Evolutionary conservation across 257 asterid genomes (phyloP).

Genomic region (Leonotis leonurus): DNA sequence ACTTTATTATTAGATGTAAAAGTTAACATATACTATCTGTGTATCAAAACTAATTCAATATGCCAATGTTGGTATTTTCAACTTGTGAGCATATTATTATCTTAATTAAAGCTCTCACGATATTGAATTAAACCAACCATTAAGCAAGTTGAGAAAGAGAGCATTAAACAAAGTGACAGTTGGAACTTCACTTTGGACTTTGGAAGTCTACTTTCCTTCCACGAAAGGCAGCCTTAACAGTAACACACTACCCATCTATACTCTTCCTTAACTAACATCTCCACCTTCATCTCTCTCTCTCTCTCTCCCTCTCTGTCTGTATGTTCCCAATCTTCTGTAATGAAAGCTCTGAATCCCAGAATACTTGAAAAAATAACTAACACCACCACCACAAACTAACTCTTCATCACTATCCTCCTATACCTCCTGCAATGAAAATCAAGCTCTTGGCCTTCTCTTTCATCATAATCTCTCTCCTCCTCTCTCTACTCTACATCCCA

Average conservation of each 20-base stretch:
- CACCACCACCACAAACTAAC: background rate
- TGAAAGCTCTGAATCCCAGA: background rate
- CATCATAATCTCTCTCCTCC: slow-evolving; percentile 43
- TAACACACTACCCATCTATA: slow-evolving; percentile 28
- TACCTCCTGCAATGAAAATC: slow-evolving; percentile 36
- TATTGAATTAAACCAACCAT: background rate
- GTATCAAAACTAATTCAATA: no score
- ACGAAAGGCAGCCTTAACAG: slow-evolving; percentile 53
- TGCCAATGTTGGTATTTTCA: no score
- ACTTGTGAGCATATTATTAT: no score
- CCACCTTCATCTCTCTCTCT: background rate
- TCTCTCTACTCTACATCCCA: slow-evolving; percentile 55
- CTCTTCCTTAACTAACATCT: slow-evolving; percentile 21
- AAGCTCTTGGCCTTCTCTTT: slow-evolving; percentile 42
- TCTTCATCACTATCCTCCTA: background rate
- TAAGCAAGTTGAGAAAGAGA: background rate
- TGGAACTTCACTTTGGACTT: slow-evolving; percentile 12
- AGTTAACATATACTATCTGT: no score
- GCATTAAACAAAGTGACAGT: slow-evolving; percentile 16
- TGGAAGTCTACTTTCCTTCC: slow-evolving; percentile 42
- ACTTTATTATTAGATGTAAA: no score
- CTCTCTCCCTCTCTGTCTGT: background rate
- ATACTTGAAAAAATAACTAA: background rate
- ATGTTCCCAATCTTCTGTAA: background rate
- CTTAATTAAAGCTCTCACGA: no score